Evolutionary conservation across 116 monocot genomes (phyloP), one percentile per base, ranked within the genome.

Genomic region (Thalassia testudinum): DNA sequence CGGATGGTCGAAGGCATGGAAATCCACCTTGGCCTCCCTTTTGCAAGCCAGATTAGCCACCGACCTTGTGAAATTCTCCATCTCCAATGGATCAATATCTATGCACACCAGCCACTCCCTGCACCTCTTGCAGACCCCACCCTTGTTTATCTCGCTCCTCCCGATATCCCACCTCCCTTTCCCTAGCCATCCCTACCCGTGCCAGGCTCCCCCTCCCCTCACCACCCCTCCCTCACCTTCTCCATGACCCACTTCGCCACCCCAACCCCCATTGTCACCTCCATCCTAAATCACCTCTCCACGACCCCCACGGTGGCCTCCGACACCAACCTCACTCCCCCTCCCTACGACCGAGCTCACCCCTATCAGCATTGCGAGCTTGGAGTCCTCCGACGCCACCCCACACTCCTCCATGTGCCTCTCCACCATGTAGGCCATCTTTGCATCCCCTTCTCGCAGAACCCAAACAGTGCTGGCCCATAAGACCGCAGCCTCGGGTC

Each of bases 121-220:
- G 22, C 93, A 95, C 37, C 62, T 40, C 42, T 30, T 15, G 47
- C 93, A 95, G 0, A 74, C 69, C 10, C 93, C 93, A 28, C 42
- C 17, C 37, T 58, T 67, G 49, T 73, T 64, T 75, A 95, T 70
- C 67, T 73, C 73, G 2, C 65, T 81, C 71, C 87, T 71, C 20
- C 70, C 76, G 2, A 95, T 66, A 52, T 54, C 70, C 93, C 93
- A 95, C n/a, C n/a, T n/a, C n/a, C n/a, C n/a, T n/a, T n/a, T n/a
- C n/a, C n/a, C n/a, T n/a, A n/a, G n/a, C n/a, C 93, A 95, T 21
- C 93, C 93, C 43, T 66, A 62, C 15, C 93, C 93, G 26, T 95
- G 93, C 93, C 93, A 95, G 50, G 87, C 87, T 24, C 93, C 93
- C 0, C 93, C 93, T 50, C 88, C 84, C 23, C 60, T 87, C 17